Evolutionary conservation across 495 filamentous ascomycete species (phyloP), one percentile per base, ranked within the genome.

Genomic region (Aspergillus diversus): DNA sequence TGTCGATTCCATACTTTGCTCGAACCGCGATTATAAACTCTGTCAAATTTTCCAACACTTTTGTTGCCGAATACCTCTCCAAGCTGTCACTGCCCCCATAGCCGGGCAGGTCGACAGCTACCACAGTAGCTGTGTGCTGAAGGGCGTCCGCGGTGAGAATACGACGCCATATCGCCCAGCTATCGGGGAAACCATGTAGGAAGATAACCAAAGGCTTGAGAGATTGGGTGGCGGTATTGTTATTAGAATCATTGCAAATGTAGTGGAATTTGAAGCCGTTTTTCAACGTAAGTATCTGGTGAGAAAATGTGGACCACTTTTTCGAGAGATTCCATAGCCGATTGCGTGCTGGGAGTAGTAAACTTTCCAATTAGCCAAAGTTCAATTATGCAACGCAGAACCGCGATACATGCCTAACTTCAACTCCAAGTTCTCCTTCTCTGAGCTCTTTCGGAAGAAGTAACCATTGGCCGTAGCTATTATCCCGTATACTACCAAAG

Each of bases 171-270:
- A 85, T 63, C 1, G 75, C 74, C 77, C 80, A 85, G 59, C 81
- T 84, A 64, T 87, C 84, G 7, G 84, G 84, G 58, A 85, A 87
- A 34, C 84, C 84, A 65, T 87, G 84, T 33, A 86, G 74, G 68
- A 86, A 82, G 39, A 87, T 80, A 11, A 84, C 74, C 54, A 87
- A 68, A 0, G 78, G 78, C 16, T 62, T 65, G 34, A 11, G 16
- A 13, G 9, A 33, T 13, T 57, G 51, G 32, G 68, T 39, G n/a
- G 63, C 64, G 5, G 63, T 58, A 0, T 66, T 35, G 7, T 60
- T 63, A 43, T 64, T 63, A 0, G 73, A 66, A 31, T 73, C 71
- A 64, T 80, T 82, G 63, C 74, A 75, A 13, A 86, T 65, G 56
- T 86, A 85, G 61, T 86, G 84, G 50, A 86, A 79, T 64, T 80